These are phyloP conservation scores for Ophiocordyceps camponoti-saundersi DNA, from an alignment of 2,329 filamentous ascomycete species.

Conservation along the genomic window DNA sequence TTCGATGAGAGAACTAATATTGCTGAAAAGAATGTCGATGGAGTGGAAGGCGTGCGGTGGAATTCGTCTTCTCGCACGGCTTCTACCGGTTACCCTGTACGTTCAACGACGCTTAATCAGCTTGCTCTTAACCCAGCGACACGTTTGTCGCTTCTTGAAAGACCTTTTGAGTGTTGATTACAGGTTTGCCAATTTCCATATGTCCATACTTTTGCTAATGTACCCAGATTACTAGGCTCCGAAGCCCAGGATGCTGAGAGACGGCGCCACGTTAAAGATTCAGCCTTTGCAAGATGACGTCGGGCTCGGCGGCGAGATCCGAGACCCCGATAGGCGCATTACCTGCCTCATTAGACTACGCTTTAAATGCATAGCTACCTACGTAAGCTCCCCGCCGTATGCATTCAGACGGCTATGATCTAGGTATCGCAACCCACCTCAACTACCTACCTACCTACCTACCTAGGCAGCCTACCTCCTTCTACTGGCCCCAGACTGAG, in stretches of 20 bases:
- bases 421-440: neutral
- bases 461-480: no score
- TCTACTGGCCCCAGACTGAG: neutral
- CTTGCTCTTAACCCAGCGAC: neutral
- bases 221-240: neutral
- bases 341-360: neutral
- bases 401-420: no score
- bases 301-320: neutral
- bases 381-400: neutral
- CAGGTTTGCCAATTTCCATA: no score
- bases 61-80: neutral
- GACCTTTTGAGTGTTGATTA: no score
- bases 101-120: neutral
- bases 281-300: neutral
- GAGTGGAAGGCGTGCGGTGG: neutral
- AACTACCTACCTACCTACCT: neutral
- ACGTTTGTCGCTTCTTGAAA: neutral
- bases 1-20: no score
- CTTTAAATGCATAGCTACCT: neutral
- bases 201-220: no score
- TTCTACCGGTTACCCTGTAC: neutral
- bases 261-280: neutral
- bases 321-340: neutral
- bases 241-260: neutral
- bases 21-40: no score